Percentiles rank a stretch among this genome's conserved stretches.
Conservation (phyloP, 2,329 filamentous ascomycete genomes). For the Knoxdaviesia capensis region DNA sequence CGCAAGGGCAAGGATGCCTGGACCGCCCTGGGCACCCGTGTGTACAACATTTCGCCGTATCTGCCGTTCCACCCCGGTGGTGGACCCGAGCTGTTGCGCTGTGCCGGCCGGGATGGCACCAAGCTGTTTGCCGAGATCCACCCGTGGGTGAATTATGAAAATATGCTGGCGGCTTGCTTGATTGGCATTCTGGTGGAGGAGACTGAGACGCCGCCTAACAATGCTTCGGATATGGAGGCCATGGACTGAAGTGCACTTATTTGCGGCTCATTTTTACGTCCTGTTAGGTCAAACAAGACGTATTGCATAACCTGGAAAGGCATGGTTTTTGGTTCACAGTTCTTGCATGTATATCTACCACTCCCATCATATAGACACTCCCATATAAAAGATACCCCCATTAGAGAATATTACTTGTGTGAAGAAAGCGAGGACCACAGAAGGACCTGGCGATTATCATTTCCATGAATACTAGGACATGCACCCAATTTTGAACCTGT, state of each 20-base stretch:
- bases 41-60: slow-evolving; percentile 90
- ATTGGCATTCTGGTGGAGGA: slow-evolving; percentile 44
- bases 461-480: no score
- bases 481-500: no score
- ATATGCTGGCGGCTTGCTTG: slow-evolving; percentile 43
- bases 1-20: slow-evolving; percentile 74
- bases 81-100: slow-evolving; percentile 47
- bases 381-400: no score
- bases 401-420: no score
- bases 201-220: slow-evolving; percentile 19
- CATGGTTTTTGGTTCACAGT: neutral
- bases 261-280: neutral
- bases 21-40: slow-evolving; percentile 73
- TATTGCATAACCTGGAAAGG: slow-evolving; percentile 1
- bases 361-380: no score
- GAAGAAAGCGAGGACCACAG: no score
- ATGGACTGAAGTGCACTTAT: slow-evolving; percentile 28
- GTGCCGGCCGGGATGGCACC: slow-evolving; percentile 40
- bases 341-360: no score
- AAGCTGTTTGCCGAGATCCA: slow-evolving; percentile 46
- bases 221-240: slow-evolving; percentile 29
- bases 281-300: neutral
- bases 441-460: no score
- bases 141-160: slow-evolving; percentile 54
- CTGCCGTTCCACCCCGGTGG: slow-evolving; percentile 81